Conservation (phyloP, 176 grass and related monocot species). For the Avena eriantha region DNA sequence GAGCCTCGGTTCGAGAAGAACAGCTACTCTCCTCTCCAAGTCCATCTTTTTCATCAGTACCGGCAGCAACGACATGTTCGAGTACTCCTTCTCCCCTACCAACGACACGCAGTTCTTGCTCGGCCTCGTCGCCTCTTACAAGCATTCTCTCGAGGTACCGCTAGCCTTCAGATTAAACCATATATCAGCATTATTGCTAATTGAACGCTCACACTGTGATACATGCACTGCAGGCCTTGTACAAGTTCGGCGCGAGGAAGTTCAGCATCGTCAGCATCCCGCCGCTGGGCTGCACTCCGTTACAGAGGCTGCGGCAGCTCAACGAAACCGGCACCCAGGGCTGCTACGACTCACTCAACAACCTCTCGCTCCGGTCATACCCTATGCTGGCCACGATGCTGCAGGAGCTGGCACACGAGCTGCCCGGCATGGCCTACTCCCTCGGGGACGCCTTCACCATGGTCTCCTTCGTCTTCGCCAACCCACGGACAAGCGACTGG, state of each 20-base stretch:
- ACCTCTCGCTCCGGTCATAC: slow-evolving; percentile 42
- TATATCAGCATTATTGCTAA: too few species aligned
- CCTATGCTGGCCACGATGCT: slow-evolving; percentile 40
- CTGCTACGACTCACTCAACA: slow-evolving; percentile 51
- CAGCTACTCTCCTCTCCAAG: slow-evolving; percentile 39
- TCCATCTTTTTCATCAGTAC: slow-evolving; percentile 72
- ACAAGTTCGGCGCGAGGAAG: slow-evolving; percentile 53
- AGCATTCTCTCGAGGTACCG: slow-evolving; percentile 32
- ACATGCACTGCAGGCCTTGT: slow-evolving; percentile 29
- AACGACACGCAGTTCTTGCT: slow-evolving; percentile 28
- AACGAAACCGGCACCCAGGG: slow-evolving; percentile 6
- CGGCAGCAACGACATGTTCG: slow-evolving; percentile 79
- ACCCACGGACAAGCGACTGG: slow-evolving; percentile 40
- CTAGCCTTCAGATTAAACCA: too few species aligned
- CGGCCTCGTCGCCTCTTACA: slow-evolving; percentile 43
- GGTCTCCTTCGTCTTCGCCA: slow-evolving; percentile 38
- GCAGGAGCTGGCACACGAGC: slow-evolving; percentile 5
- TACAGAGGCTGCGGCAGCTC: slow-evolving; percentile 44
- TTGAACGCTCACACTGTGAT: too few species aligned
- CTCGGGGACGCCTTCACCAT: slow-evolving; percentile 49
- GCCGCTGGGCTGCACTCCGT: slow-evolving; percentile 57
- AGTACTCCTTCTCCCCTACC: slow-evolving; percentile 40
- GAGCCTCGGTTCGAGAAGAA: not conserved
- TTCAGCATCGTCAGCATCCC: slow-evolving; percentile 60
- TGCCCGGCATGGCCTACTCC: slow-evolving; percentile 59